phyloP scores from a whole-genome alignment of 2,329 filamentous ascomycete genomes.

The Coniochaeta sp. region DNA sequence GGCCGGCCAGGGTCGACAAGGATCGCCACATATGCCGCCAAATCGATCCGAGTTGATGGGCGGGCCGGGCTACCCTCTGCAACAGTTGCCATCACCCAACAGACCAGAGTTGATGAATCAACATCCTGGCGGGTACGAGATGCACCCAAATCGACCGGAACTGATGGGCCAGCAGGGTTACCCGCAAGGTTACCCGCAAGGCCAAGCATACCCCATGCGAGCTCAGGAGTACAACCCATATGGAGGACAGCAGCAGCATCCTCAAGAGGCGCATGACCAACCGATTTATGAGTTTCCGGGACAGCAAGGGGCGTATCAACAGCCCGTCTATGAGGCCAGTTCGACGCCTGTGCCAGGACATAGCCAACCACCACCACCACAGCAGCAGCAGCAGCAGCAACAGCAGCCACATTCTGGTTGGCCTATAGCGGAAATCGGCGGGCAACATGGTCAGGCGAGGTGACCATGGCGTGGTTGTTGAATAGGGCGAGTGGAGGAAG shows the following conservation, averaged over 20 bases:
- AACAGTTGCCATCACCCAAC: neutral
- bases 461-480: neutral
- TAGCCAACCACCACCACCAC: neutral
- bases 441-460: neutral
- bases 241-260: neutral
- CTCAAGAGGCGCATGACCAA: neutral
- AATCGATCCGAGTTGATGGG: neutral
- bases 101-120: neutral
- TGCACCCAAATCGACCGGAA: neutral
- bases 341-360: neutral
- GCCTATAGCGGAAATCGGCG: neutral
- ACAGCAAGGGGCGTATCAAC: neutral
- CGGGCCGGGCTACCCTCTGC: neutral
- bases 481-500: neutral
- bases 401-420: neutral
- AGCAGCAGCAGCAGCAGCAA: neutral
- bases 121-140: neutral
- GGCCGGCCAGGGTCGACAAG: slow-evolving; percentile 5
- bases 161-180: slow-evolving; percentile 1
- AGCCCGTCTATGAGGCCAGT: neutral
- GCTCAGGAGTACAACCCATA: neutral
- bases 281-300: neutral
- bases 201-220: neutral
- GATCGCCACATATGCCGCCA: neutral
- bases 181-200: neutral